Base-by-base conservation (phyloP, 345 rosid genomes). In the Gossypium bickii region DNA sequence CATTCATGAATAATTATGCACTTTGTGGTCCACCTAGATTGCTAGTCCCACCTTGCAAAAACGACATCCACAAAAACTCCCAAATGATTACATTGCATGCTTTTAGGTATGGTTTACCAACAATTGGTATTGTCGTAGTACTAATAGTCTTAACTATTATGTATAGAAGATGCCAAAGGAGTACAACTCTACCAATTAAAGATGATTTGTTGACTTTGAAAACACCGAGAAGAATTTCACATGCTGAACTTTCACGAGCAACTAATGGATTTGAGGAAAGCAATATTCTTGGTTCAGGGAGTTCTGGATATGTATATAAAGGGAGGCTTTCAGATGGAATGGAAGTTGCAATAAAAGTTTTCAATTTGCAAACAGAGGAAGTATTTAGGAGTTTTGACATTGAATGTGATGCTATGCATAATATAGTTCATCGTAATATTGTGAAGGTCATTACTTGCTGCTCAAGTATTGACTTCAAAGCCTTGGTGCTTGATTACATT, bases 341-440 rank as follows among this genome's bases (percentile, higher is more conserved):
- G 27, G 27, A 25, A 25, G 47, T 62, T 16, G 47, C 67, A 29
- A 8, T 62, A 62, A 62, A 62, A 62, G 67, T 62, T 16, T 62
- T 62, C 12, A 62, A 62, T 62, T 34, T 62, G 67, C 20, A 15
- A 3, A 13, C 8, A 16, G 22, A 62, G 4, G 22, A 47, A 34
- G 67, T 6, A 16, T 62, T 62, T 16, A 16, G 3, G 18, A 62
- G 67, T 17, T 62, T 62, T 5, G 66, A 29, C 18, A 27, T 44
- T 3, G 78, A 77, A 58, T 77, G 80, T 44, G 73, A 69, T 27
- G 49, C 38, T 1, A 2, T 77, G 53, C 45, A 53, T 3, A 52
- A 63, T 4, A 79, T 75, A 55, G 2, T 38, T 18, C 82, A 79
- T 55, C 71, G 78, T 29, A 80, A 80, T 38, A 78, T 80, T 12